Percentiles rank a stretch among this genome's conserved stretches.
Conservation (phyloP, 805 yeast species). For the Candida gorgasii region DNA sequence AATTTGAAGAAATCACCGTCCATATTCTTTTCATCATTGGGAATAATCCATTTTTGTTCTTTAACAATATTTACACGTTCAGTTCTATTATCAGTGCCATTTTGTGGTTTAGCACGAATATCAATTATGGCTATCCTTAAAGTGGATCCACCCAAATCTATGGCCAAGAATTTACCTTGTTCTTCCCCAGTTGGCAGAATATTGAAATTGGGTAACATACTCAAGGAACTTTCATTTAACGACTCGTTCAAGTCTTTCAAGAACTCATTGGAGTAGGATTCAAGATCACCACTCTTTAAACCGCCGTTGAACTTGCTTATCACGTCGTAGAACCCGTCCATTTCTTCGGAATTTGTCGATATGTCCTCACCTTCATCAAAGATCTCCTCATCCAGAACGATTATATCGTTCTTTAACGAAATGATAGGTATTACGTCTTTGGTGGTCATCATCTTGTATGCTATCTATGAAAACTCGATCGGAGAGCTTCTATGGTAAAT, state of each 20-base stretch:
- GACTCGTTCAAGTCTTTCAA: conserved; percentile 31
- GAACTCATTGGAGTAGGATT: conserved; percentile 21
- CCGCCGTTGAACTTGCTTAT: conserved; percentile 9
- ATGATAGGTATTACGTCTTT: conserved; percentile 3
- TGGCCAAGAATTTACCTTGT: conserved; percentile 40
- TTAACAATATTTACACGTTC: conserved; percentile 27
- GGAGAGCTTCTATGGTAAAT: neutral
- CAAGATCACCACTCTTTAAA: conserved; percentile 6
- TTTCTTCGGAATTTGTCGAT: conserved; percentile 6
- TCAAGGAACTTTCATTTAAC: conserved; percentile 26
- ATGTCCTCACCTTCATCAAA: conserved; percentile 7
- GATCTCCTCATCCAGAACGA: conserved; percentile 1
- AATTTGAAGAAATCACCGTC: conserved; percentile 43
- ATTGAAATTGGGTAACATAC: conserved; percentile 43
- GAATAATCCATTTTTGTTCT: conserved; percentile 40
- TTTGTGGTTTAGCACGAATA: conserved; percentile 25
- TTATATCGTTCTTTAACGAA: neutral
- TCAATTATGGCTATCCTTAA: conserved; percentile 43
- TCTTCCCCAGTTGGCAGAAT: conserved; percentile 39
- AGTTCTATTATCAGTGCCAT: conserved; percentile 15
- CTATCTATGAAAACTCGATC: neutral
- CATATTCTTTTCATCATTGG: conserved; percentile 39
- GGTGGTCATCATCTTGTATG: conserved; percentile 1
- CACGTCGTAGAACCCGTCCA: conserved; percentile 8
- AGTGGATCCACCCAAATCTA: conserved; percentile 63